Evolutionary conservation across 257 asterid genomes (phyloP).

Genomic region (Solanum chiquidenum): DNA sequence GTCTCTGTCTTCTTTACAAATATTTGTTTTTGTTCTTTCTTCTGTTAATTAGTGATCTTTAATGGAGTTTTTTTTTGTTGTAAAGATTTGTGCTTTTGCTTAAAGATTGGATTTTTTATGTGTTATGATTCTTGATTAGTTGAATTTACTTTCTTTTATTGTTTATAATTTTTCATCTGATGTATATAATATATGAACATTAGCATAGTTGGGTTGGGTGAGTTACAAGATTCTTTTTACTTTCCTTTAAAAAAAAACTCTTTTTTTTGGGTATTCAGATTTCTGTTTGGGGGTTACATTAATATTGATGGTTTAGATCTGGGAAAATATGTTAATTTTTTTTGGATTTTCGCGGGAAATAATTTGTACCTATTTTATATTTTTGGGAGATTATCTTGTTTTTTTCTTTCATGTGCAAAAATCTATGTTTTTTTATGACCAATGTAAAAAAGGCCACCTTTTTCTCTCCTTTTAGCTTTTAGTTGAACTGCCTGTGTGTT

Average conservation of each 20-base stretch:
- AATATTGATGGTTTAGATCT: neutral
- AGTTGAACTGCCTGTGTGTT: neutral
- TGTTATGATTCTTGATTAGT: neutral
- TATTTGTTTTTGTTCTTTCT: neutral
- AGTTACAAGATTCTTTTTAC: neutral
- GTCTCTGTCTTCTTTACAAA: neutral
- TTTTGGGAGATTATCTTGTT: neutral
- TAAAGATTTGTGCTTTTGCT: neutral
- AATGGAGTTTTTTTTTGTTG: neutral
- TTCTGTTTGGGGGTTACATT: neutral
- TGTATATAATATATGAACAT: neutral
- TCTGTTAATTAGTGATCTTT: neutral
- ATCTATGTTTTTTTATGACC: neutral
- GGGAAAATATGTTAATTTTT: neutral
- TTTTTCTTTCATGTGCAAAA: neutral
- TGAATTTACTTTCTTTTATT: neutral
- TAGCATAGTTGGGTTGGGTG: neutral
- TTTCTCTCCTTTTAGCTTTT: neutral
- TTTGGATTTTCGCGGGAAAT: neutral
- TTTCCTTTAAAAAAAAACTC: neutral
- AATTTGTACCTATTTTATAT: neutral
- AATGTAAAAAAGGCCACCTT: neutral
- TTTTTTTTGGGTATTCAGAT: neutral
- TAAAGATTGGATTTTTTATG: neutral
- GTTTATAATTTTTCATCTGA: neutral